These are phyloP conservation scores for Cydonia oblonga DNA, from an alignment of 331 rosid genomes.

Conservation along the genomic window DNA sequence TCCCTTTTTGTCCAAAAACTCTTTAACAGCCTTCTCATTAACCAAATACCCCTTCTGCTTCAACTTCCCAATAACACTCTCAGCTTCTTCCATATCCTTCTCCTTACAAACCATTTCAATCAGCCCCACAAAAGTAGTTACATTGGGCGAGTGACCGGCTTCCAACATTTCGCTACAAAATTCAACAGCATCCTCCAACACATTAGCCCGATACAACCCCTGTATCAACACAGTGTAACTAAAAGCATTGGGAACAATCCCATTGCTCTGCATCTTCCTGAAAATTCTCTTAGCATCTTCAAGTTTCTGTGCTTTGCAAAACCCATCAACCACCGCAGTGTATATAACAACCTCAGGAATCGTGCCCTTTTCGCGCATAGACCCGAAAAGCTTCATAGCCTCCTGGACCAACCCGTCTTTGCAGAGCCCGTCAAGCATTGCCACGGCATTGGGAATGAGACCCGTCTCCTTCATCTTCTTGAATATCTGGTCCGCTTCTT, in stretches of 20 bases:
- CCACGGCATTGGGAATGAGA: conserved; percentile 83
- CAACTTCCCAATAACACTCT: conserved; percentile 37
- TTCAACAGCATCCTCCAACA: conserved; percentile 41
- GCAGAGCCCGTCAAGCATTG: conserved; percentile 94
- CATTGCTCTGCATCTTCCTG: conserved; percentile 78
- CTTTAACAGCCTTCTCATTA: conserved; percentile 63
- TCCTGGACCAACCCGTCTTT: conserved; percentile 91
- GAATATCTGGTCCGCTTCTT: conserved; percentile 72
- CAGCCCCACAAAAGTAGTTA: conserved; percentile 55
- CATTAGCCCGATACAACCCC: conserved; percentile 46
- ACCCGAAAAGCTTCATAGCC: conserved; percentile 78
- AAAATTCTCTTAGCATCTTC: conserved; percentile 72
- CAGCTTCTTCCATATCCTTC: conserved; percentile 57
- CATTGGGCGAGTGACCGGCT: conserved; percentile 68
- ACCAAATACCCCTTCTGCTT: conserved; percentile 50
- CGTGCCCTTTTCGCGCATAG: conserved; percentile 83
- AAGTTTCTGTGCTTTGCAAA: conserved; percentile 52
- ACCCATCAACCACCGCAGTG: conserved; percentile 91
- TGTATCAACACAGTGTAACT: conserved; percentile 63
- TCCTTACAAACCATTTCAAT: conserved; percentile 51
- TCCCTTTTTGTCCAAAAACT: conserved; percentile 56
- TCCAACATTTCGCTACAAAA: conserved; percentile 79
- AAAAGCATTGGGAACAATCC: conserved; percentile 69
- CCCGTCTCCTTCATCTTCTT: conserved; percentile 93
- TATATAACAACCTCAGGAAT: conserved; percentile 82